Base-by-base conservation (phyloP, 163 green algal species). In the Prototheca cutis region DNA sequence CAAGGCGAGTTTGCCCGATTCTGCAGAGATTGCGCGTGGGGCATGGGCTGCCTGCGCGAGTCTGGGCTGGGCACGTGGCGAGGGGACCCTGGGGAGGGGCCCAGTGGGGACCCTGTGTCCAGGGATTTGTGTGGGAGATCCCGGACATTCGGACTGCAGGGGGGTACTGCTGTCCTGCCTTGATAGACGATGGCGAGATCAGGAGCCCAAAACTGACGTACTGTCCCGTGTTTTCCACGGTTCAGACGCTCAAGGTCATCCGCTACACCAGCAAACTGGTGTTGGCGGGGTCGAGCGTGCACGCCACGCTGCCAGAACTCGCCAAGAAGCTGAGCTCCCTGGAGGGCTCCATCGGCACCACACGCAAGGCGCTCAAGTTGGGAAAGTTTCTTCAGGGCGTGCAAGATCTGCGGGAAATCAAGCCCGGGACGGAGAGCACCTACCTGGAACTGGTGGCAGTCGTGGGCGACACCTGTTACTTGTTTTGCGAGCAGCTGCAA, bases 361-460 rank as follows among this genome's bases (percentile, higher is more conserved):
- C 49, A 13, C 25, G 49, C 27, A 56, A 56, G 49, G 49, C 49
- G 13, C 28, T 39, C 49, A 56, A 34, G 23, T 13, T 56, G 27
- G 49, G 49, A 5, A 56, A 56, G 23, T 56, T 56, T 27, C 19
- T 56, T 13, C 13, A 6, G 5, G 49, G 49, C 5, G 25, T 56
- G 49, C 13, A 34, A 3, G 7, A 32, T 6, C 27, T 56, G 49
- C 49, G 23, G 5, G 5, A 33, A 5, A 24, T 51, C 13, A 27
- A 17, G 0, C 42, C 17, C 42, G 25, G 17, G 42, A 24, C 10
- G 18, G 0, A 19, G 10, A 17, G 25, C 42, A 21, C 42, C 42
- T 17, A 8, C 17, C 42, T 51, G 18, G 6, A 51, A 21, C 10
- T 51, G 13, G 42, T 51, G 42, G 42, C 42, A 5, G 13, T 19